Conservation (phyloP, 2,329 filamentous ascomycete species). For the Ambrosiella xylebori region DNA sequence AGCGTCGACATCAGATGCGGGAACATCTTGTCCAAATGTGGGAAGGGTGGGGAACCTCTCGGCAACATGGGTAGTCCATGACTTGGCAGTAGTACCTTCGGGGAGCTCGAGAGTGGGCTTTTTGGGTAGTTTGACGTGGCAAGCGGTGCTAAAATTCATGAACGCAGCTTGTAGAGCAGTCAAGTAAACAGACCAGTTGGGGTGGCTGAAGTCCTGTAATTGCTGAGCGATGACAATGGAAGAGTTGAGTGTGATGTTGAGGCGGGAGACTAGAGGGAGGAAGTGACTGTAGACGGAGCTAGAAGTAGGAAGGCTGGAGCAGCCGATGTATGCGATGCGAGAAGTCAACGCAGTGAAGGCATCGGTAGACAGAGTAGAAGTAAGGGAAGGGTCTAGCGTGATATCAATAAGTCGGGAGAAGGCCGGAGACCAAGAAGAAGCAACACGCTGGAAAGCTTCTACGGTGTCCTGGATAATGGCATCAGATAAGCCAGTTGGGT, state of each 20-base stretch:
- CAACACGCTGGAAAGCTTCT: conserved; percentile 24
- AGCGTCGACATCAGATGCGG: neutral
- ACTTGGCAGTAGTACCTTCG: conserved; percentile 14
- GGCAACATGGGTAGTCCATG: conserved; percentile 17
- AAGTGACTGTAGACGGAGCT: conserved; percentile 24
- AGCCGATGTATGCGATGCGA: conserved; percentile 32
- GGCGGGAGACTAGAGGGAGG: conserved; percentile 20
- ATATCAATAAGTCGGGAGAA: conserved; percentile 18
- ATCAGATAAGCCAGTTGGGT: conserved; percentile 18
- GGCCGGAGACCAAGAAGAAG: conserved; percentile 21
- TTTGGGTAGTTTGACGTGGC: conserved; percentile 14
- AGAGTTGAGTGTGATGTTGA: conserved; percentile 5
- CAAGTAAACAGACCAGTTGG: conserved; percentile 13
- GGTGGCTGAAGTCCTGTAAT: neutral
- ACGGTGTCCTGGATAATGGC: conserved; percentile 26
- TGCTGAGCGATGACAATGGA: conserved; percentile 2
- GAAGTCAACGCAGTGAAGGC: conserved; percentile 24
- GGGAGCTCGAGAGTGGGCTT: conserved; percentile 8
- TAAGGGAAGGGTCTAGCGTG: neutral
- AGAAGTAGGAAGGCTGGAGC: conserved; percentile 23
- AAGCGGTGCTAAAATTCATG: conserved; percentile 27
- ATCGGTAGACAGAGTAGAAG: conserved; percentile 13
- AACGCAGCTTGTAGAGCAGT: conserved; percentile 19
- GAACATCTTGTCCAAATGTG: conserved; percentile 10
- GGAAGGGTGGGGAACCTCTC: conserved; percentile 19